Evolutionary conservation across 2,329 filamentous ascomycete genomes (phyloP).

Genomic region (Plenodomus lindquistii): DNA sequence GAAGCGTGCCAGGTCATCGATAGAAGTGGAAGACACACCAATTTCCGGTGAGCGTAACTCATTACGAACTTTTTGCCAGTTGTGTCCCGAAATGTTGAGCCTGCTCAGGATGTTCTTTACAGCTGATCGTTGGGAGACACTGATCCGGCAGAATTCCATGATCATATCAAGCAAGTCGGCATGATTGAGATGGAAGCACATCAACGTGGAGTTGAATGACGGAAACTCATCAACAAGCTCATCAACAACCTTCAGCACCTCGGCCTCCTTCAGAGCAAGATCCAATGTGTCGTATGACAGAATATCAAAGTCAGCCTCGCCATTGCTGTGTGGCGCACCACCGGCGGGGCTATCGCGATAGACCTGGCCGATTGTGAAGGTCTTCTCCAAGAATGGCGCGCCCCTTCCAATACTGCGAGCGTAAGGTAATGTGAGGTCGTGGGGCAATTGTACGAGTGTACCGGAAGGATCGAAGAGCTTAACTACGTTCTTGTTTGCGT

Average conservation of each 20-base stretch:
- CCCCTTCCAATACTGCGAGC: conserved; percentile 81
- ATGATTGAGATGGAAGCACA: conserved; percentile 92
- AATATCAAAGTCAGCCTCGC: conserved; percentile 96
- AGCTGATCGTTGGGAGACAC: conserved; percentile 65
- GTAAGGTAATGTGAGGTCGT: conserved; percentile 86
- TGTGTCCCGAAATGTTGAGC: conserved; percentile 78
- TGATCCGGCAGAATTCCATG: conserved; percentile 88
- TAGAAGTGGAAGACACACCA: conserved; percentile 82
- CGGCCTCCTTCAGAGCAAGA: conserved; percentile 86
- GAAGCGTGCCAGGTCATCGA: conserved; percentile 88
- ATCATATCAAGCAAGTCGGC: conserved; percentile 82
- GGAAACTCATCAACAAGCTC: conserved; percentile 85
- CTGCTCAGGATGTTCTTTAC: conserved; percentile 86
- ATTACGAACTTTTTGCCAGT: conserved; percentile 80
- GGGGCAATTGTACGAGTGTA: conserved; percentile 90
- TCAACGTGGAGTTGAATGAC: conserved; percentile 67
- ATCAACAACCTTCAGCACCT: conserved; percentile 91
- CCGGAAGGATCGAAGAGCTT: conserved; percentile 81
- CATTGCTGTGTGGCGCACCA: conserved; percentile 78
- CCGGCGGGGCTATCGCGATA: conserved; percentile 79
- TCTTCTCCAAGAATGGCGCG: conserved; percentile 68
- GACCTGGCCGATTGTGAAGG: conserved; percentile 85
- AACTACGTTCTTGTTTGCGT: conserved; percentile 69
- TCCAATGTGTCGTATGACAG: conserved; percentile 82
- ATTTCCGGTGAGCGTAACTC: conserved; percentile 81